These are phyloP conservation scores for Clavaria fumosa DNA, from an alignment of 768 basidiomycete genomes.

Conservation along the genomic window DNA sequence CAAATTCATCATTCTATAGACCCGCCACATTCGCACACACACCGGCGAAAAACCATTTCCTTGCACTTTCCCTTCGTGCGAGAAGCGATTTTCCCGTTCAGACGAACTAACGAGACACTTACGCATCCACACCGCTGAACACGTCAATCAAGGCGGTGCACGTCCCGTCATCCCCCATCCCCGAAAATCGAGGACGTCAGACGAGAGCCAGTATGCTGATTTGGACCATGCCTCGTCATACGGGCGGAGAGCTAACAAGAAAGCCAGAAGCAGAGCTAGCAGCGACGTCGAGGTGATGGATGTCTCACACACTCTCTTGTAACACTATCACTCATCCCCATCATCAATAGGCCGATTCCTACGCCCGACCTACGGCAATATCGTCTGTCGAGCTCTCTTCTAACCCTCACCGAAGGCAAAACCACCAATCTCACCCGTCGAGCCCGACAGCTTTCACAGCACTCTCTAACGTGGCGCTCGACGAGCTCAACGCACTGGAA, in stretches of 20 bases:
- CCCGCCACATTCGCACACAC: constrained; percentile 94
- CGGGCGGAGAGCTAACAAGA: constrained; percentile 46
- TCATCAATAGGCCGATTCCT: constrained; percentile 21
- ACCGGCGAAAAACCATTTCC: constrained; percentile 96
- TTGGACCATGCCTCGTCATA: constrained; percentile 9
- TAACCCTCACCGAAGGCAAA: constrained; percentile 16
- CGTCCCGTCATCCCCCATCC: constrained; percentile 14
- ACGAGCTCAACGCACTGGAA: constrained; percentile 82
- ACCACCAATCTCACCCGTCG: constrained; percentile 10
- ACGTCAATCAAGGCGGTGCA: constrained; percentile 8
- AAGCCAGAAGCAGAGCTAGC: constrained; percentile 62
- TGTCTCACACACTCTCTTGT: not conserved
- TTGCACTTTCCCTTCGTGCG: constrained; percentile 87
- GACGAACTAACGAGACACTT: constrained; percentile 96
- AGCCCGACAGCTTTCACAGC: constrained; percentile 43
- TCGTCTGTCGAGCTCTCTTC: constrained; percentile 13
- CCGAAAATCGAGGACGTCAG: too few species aligned
- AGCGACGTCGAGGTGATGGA: constrained; percentile 68
- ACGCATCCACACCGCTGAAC: constrained; percentile 72
- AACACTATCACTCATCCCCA: constrained; percentile 25
- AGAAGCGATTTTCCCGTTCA: constrained; percentile 95
- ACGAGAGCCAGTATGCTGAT: too few species aligned
- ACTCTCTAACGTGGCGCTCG: constrained; percentile 65
- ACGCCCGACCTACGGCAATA: constrained; percentile 23
- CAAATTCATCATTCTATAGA: constrained; percentile 32